Conservation (phyloP, 2,329 filamentous ascomycete genomes). For the Colletotrichum sojae region DNA sequence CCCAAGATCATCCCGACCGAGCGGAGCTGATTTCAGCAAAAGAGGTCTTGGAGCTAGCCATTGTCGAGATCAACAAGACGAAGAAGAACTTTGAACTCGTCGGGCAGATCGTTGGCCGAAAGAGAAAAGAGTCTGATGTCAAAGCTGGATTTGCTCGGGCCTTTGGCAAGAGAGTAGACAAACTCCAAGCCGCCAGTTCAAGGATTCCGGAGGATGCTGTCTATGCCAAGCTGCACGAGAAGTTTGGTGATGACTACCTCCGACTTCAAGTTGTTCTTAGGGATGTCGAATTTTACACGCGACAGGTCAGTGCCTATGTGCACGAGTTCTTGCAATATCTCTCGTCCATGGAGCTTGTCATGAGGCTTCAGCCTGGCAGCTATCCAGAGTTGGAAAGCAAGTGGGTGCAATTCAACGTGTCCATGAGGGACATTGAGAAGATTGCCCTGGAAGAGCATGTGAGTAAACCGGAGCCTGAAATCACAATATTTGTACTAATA, state of each 20-base stretch:
- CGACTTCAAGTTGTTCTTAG: slow-evolving; percentile 92
- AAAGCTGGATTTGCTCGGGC: slow-evolving; percentile 88
- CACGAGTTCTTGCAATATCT: slow-evolving; percentile 86
- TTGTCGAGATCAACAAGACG: slow-evolving; percentile 91
- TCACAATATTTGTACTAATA: slow-evolving; percentile 17
- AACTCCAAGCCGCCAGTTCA: slow-evolving; percentile 76
- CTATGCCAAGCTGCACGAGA: slow-evolving; percentile 86
- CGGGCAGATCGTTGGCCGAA: slow-evolving; percentile 87
- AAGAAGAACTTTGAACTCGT: slow-evolving; percentile 96
- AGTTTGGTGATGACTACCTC: slow-evolving; percentile 92
- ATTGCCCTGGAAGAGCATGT: slow-evolving; percentile 89
- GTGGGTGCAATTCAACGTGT: slow-evolving; percentile 92
- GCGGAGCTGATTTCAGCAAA: slow-evolving; percentile 70
- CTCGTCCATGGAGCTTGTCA: slow-evolving; percentile 85
- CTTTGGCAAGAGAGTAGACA: slow-evolving; percentile 90
- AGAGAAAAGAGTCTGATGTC: slow-evolving; percentile 90
- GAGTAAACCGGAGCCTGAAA: slow-evolving; percentile 52
- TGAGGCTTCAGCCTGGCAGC: slow-evolving; percentile 78
- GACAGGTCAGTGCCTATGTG: slow-evolving; percentile 85
- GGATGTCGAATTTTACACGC: slow-evolving; percentile 93
- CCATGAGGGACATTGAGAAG: slow-evolving; percentile 87
- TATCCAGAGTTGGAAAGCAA: slow-evolving; percentile 92
- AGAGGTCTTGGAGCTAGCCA: slow-evolving; percentile 72
- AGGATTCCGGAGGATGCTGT: slow-evolving; percentile 82
- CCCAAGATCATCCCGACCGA: slow-evolving; percentile 86